Evolutionary conservation across 352 stramenopile genomes (phyloP), one percentile per base, ranked within the genome.

Genomic region (Elongisporangium anandrum): DNA sequence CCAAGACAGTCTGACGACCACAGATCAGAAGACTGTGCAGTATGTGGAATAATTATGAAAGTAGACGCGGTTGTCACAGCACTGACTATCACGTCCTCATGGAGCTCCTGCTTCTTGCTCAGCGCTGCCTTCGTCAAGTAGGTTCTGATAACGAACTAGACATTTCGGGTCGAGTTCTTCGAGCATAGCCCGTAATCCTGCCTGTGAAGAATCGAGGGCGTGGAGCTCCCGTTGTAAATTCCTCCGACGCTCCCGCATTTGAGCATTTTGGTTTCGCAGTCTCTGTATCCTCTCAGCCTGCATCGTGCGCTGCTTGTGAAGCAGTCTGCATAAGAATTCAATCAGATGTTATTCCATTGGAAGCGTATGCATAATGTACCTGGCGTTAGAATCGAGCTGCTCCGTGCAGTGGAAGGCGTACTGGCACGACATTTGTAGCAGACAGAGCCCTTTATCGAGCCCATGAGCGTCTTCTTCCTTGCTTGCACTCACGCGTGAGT

Each of bases 371-470:
- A 6, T 54, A 8, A 57, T 19, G 21, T 24, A 87, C 81, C 62
- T 73, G 2, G 52, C 60, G 58, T 75, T 56, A 22, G 57, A 56
- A 12, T 85, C 59, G 7, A 91, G 64, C 9, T 63, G 45, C 2
- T 65, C 50, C 4, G 70, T 57, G 26, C 73, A 88, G 49, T 84
- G 68, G 16, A 60, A 56, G n/a, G 75, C 64, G 54, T 91, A 91
- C 55, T 91, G 81, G 17, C 79, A 88, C 2, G 81, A 75, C 23
- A 91, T 55, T 53, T 91, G 81, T 1, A 90, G 66, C 12, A 91
- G 26, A 39, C 66, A 45, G 7, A 83, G 55, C 4, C 65, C 64
- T 57, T 74, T 80, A 8, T 50, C 48, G 16, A 73, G 20, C 10
- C 16, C 55, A 15, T 53, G 16, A 3, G 12, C 34, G 34, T 16